Conservation (phyloP, 768 basidiomycete species). For the Boletus vinaceobasis region DNA sequence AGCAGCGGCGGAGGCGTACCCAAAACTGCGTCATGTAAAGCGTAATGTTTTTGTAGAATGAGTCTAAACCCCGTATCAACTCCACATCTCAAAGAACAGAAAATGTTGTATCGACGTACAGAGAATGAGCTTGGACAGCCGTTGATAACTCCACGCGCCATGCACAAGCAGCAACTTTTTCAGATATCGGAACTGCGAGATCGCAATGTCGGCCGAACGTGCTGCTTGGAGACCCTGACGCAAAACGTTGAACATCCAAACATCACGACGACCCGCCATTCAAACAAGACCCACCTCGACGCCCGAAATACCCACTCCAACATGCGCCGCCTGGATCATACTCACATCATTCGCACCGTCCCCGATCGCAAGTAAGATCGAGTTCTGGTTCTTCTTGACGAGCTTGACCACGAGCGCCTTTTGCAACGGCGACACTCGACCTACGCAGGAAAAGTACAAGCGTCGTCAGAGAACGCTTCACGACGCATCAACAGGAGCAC, state of each 20-base stretch:
- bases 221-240: slow-evolving; percentile 93
- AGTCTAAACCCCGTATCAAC: slow-evolving; percentile 50
- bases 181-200: slow-evolving; percentile 94
- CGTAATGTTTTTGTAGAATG: slow-evolving; percentile 98
- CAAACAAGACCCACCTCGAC: slow-evolving; percentile 64
- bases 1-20: slow-evolving; percentile 45
- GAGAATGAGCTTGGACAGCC: slow-evolving; percentile 91
- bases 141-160: slow-evolving; percentile 97
- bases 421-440: slow-evolving; percentile 95
- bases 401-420: slow-evolving; percentile 97
- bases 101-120: slow-evolving; percentile 52
- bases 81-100: slow-evolving; percentile 3
- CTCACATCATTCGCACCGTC: slow-evolving; percentile 98
- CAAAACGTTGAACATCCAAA: not conserved
- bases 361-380: slow-evolving; percentile 93
- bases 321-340: slow-evolving; percentile 99
- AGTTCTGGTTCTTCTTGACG: slow-evolving; percentile 95
- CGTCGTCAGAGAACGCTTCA: not conserved
- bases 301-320: slow-evolving; percentile 96
- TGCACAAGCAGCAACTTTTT: slow-evolving; percentile 96
- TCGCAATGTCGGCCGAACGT: slow-evolving; percentile 94
- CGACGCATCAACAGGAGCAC: too few relatives aligned
- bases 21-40: slow-evolving; percentile 99
- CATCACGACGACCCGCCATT: not conserved
- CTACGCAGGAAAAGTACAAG: slow-evolving; percentile 23